A percentile compares a stretch with the other conserved stretches of the same genome.
phyloP scores from a whole-genome alignment of 1,284 basidiomycete genomes.

The Hypsizygus ulmarius region DNA sequence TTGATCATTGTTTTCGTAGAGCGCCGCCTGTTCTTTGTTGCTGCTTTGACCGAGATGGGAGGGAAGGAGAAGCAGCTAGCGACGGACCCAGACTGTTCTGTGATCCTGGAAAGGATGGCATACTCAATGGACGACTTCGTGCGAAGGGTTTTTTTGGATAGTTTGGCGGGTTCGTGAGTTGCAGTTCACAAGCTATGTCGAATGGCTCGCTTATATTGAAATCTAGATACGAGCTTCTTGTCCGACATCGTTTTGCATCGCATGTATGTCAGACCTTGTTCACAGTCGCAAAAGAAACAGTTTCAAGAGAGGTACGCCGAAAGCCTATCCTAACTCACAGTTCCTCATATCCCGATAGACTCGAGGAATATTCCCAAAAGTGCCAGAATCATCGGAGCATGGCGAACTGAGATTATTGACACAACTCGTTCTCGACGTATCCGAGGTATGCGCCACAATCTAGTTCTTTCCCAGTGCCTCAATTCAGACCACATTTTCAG shows the following conservation, averaged over 20 bases:
- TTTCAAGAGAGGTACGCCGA: constrained; percentile 72
- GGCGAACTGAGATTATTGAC: constrained; percentile 76
- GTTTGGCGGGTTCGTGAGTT: constrained; percentile 81
- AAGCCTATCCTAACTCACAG: background rate
- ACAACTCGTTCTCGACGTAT: constrained; percentile 61
- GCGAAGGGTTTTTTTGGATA: constrained; percentile 82
- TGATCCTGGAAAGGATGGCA: constrained; percentile 82
- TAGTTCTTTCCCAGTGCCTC: background rate
- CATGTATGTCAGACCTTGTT: constrained; percentile 92
- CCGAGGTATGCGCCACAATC: constrained; percentile 51
- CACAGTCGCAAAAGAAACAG: constrained; percentile 67
- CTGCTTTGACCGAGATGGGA: constrained; percentile 80
- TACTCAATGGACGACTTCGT: constrained; percentile 95
- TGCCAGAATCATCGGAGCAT: constrained; percentile 47
- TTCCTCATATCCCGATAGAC: constrained; percentile 39
- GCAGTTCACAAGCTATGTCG: background rate
- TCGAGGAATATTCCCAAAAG: constrained; percentile 56
- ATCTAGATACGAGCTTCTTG: constrained; percentile 62
- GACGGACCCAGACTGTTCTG: constrained; percentile 89
- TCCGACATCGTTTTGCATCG: constrained; percentile 83
- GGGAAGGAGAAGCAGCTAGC: constrained; percentile 86
- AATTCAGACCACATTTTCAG: constrained; percentile 33
- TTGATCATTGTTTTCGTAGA: constrained; percentile 44
- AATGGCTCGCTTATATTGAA: constrained; percentile 2
- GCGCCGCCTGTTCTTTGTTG: constrained; percentile 78